Percentiles rank a stretch among this genome's conserved stretches.
phyloP scores from a whole-genome alignment of 1,139 yeast genomes.

The Yamadazyma siamensis region DNA sequence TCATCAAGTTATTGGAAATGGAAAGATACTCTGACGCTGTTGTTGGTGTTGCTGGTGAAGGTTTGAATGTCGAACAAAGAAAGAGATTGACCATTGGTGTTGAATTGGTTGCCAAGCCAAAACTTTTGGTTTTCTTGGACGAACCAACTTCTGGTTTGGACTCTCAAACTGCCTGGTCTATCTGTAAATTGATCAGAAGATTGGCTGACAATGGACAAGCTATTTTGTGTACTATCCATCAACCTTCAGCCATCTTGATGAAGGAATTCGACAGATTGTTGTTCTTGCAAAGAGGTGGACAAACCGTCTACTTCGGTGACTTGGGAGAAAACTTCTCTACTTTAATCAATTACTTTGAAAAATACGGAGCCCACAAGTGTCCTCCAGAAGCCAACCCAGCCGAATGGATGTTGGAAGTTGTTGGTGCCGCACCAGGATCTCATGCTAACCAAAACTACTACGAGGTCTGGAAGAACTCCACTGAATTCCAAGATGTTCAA shows the following conservation, averaged over 20 bases:
- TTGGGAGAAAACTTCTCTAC: constrained; percentile 63
- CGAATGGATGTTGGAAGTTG: constrained; percentile 78
- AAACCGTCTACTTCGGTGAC: constrained; percentile 79
- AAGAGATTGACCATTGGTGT: constrained; percentile 83
- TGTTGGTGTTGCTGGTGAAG: constrained; percentile 80
- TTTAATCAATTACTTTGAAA: constrained; percentile 66
- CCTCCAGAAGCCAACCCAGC: constrained; percentile 75
- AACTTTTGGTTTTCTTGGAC: constrained; percentile 74
- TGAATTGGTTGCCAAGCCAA: constrained; percentile 85
- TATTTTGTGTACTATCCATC: constrained; percentile 81
- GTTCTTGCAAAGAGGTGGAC: constrained; percentile 72
- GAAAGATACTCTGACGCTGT: constrained; percentile 71
- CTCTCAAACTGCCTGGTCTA: constrained; percentile 90
- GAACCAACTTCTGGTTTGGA: constrained; percentile 94
- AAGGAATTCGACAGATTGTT: constrained; percentile 75
- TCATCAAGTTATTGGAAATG: constrained; percentile 70
- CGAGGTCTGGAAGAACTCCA: constrained; percentile 63
- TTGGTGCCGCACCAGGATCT: constrained; percentile 80
- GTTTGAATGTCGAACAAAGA: constrained; percentile 79
- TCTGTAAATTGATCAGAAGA: constrained; percentile 74
- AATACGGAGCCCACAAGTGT: constrained; percentile 62
- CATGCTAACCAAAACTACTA: constrained; percentile 61
- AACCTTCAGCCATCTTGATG: constrained; percentile 74
- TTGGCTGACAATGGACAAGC: constrained; percentile 81
- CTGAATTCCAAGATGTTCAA: constrained; percentile 46